phyloP scores from a whole-genome alignment of 1,284 basidiomycete genomes.

The Ceraceosorus guamensis region DNA sequence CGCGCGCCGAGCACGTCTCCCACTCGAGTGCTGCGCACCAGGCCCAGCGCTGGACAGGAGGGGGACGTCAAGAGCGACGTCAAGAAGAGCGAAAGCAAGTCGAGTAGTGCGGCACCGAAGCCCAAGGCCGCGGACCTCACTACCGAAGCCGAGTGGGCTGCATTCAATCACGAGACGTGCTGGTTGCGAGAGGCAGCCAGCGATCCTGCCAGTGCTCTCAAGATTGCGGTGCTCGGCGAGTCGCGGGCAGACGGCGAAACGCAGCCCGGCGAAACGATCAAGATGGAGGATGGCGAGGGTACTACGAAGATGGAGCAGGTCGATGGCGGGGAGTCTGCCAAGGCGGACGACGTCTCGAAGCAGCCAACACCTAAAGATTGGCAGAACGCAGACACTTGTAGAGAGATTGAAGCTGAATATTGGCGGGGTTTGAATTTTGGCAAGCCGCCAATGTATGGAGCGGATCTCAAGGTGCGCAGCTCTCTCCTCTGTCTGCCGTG shows the following conservation, averaged over 20 bases:
- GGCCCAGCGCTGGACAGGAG: neutral
- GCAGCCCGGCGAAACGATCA: neutral
- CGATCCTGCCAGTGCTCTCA: neutral
- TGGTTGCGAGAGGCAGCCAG: conserved; percentile 36
- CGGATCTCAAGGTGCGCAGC: conserved; percentile 63
- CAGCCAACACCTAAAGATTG: conserved; percentile 17
- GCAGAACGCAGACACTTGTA: conserved; percentile 55
- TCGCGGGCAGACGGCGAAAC: no score
- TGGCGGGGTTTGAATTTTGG: conserved; percentile 87
- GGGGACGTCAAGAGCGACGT: no score
- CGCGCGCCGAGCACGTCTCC: neutral
- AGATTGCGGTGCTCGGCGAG: no score
- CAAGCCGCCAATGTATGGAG: conserved; percentile 89
- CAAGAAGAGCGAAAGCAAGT: no score
- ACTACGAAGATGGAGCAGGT: neutral
- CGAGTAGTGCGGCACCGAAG: conserved; percentile 9
- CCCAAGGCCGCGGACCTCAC: conserved; percentile 29
- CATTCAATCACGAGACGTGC: conserved; percentile 34
- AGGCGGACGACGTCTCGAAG: neutral
- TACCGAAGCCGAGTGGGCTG: conserved; percentile 32
- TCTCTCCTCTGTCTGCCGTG: neutral
- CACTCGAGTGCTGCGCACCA: neutral
- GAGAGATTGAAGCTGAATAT: conserved; percentile 77
- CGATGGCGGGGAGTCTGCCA: neutral
- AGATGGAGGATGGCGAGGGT: neutral